Base-by-base conservation (phyloP, 768 basidiomycete genomes). In the Leccinum variicolor region DNA sequence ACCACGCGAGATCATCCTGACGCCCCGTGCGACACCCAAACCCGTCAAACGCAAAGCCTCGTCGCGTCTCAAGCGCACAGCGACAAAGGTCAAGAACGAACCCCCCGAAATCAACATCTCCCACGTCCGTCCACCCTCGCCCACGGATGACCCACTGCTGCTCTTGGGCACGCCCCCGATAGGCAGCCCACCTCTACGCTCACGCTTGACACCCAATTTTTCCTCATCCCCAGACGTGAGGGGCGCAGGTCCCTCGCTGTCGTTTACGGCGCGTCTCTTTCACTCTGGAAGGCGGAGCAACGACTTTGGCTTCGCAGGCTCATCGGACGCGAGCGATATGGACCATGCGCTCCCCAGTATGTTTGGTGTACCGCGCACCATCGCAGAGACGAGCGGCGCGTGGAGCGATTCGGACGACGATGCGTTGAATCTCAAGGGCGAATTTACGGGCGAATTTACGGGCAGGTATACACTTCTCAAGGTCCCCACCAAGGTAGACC, bases 91-190 rank as follows among this genome's bases (percentile, higher is more conserved):
- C 57, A 92, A 91, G 78, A 81, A 75, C 56, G 89, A 91, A 63
- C 79, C 81, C 4, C 88, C 88, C 0, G 81, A 82, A 17, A 75
- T 89, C 60, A 82, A 89, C 63, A 71, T 87, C 28, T 77, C 68
- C 50, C 76, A 66, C 14, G 84, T 84, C 63, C 84, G 86, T 8
- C 90, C 90, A 1, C 77, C 87, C 0, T 89, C 87, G 53, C 90
- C 90, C 3, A 82, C 82, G 1, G 90, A 92, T 36, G 90, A 92
- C 63, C 90, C 90, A 0, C 69, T 92, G 0, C 73, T 92, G 2
- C 76, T 92, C 28, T 79, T 77, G 47, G 83, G 64, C 3, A 54
- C 78, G 3, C 74, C 75, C 11, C 64, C 74, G n/a, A 66, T 73
- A 46, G 25, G 56, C 57, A 59, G 59, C 55, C 48, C 62, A 34